Percentiles rank a stretch among this genome's conserved stretches.
Conservation (phyloP, 257 asterid species). For the Salvia hispanica region DNA sequence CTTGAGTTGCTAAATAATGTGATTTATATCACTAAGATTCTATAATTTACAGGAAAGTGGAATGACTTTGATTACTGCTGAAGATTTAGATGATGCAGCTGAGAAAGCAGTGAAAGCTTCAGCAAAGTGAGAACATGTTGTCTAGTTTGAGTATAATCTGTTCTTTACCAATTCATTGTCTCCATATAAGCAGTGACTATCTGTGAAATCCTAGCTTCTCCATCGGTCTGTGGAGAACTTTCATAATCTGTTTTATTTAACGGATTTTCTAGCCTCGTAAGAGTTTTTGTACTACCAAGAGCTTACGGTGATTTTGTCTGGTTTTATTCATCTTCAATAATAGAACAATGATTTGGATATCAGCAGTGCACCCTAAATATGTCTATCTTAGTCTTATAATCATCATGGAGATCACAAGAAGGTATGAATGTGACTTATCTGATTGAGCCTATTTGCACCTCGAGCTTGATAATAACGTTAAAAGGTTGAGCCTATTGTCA, state of each 20-base stretch:
- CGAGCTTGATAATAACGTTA: too few relatives aligned
- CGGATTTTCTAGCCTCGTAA: background rate
- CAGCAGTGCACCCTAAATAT: too few relatives aligned
- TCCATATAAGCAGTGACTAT: conserved; percentile 17
- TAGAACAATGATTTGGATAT: background rate
- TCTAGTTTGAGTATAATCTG: conserved; percentile 19
- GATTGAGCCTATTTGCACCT: too few relatives aligned
- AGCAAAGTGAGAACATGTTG: conserved; percentile 25
- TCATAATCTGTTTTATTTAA: conserved; percentile 3
- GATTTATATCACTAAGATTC: background rate
- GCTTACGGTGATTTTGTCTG: conserved; percentile 1
- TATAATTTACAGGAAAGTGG: conserved; percentile 75
- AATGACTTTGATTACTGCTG: conserved; percentile 82
- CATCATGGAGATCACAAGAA: too few relatives aligned
- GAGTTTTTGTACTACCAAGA: conserved; percentile 18
- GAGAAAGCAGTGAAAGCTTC: conserved; percentile 86
- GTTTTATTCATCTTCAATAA: background rate
- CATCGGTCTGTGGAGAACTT: conserved; percentile 29
- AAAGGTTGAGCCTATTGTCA: too few relatives aligned
- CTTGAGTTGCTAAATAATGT: background rate
- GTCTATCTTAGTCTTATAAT: too few relatives aligned
- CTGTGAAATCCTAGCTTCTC: conserved; percentile 20
- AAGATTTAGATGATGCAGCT: conserved; percentile 94
- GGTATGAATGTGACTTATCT: too few relatives aligned
- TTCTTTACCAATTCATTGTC: conserved; percentile 30